phyloP scores from a whole-genome alignment of 2,329 filamentous ascomycete genomes.

The Myriosclerotinia curreyana region DNA sequence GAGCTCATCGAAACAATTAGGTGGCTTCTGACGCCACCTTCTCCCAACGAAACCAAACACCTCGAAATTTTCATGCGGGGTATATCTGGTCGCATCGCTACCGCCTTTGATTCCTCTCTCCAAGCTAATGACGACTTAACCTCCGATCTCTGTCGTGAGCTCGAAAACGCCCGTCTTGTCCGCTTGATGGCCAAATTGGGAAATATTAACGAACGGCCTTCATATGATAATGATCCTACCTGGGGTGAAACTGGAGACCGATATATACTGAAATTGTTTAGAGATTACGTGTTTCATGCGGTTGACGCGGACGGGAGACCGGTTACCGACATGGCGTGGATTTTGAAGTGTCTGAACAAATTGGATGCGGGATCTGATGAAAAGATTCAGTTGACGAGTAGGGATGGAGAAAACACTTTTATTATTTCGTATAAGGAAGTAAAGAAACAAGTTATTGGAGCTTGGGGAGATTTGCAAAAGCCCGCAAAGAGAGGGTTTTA shows the following conservation, averaged over 20 bases:
- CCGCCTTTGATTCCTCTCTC: conserved; percentile 73
- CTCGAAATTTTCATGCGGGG: conserved; percentile 77
- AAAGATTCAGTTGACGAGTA: conserved; percentile 77
- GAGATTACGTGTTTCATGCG: conserved; percentile 96
- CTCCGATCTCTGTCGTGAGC: conserved; percentile 70
- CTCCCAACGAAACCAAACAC: conserved; percentile 66
- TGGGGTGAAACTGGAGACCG: conserved; percentile 94
- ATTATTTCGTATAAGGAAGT: conserved; percentile 89
- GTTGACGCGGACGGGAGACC: conserved; percentile 82
- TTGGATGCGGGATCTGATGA: conserved; percentile 88
- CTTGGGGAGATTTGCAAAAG: conserved; percentile 54
- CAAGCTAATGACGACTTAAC: conserved; percentile 74
- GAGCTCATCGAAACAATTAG: conserved; percentile 75
- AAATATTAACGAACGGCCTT: conserved; percentile 83
- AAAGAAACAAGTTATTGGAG: conserved; percentile 59
- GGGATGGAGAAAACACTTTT: conserved; percentile 87
- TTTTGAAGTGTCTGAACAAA: conserved; percentile 84
- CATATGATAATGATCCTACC: conserved; percentile 70
- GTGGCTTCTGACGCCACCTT: conserved; percentile 68
- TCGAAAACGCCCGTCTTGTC: conserved; percentile 85
- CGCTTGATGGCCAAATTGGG: conserved; percentile 80
- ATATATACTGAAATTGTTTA: conserved; percentile 90
- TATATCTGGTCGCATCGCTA: conserved; percentile 74
- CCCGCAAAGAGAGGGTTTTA: conserved; percentile 18
- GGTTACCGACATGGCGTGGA: conserved; percentile 82